A percentile compares a stretch with the other conserved stretches of the same genome.
Evolutionary conservation across 2,329 filamentous ascomycete species (phyloP).

Genomic region (Ilyonectria robusta): DNA sequence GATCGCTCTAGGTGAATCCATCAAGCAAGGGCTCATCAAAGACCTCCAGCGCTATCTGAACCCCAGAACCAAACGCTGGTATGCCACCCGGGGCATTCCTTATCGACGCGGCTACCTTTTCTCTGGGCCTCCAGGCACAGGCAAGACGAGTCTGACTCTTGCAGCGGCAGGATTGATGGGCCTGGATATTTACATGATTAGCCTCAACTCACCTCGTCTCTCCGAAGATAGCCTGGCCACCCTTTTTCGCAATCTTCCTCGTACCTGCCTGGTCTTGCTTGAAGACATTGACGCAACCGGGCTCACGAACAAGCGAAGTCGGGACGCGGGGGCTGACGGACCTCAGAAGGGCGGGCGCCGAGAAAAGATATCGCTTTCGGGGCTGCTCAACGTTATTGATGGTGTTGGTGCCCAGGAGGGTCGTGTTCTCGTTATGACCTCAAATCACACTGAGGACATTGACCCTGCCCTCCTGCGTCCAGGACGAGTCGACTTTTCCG

Average conservation of each 20-base stretch:
- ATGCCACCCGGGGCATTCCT: constrained; percentile 38
- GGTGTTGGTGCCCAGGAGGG: constrained; percentile 78
- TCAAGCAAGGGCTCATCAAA: constrained; percentile 34
- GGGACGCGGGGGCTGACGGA: background rate
- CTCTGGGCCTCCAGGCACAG: constrained; percentile 38
- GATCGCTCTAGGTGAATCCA: constrained; percentile 31
- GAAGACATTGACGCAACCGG: constrained; percentile 37
- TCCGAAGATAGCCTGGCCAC: constrained; percentile 31
- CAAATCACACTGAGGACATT: constrained; percentile 61
- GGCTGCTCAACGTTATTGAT: constrained; percentile 77
- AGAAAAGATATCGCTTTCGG: constrained; percentile 62
- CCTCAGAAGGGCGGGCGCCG: background rate
- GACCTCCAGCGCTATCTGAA: constrained; percentile 37
- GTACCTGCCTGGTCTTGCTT: constrained; percentile 30
- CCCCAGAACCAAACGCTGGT: constrained; percentile 27
- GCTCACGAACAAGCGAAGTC: constrained; percentile 12
- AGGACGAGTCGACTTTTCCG: constrained; percentile 26
- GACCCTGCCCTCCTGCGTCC: constrained; percentile 21
- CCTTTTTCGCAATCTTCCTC: constrained; percentile 24
- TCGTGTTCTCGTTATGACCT: constrained; percentile 79
- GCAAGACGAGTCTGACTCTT: constrained; percentile 38
- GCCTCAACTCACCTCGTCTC: constrained; percentile 19
- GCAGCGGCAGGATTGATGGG: constrained; percentile 27
- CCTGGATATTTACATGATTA: constrained; percentile 37
- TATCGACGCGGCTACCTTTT: constrained; percentile 42